Percentiles rank a stretch among this genome's conserved stretches.
Conservation (phyloP, 768 basidiomycete genomes). For the Auricularia sp. region DNA sequence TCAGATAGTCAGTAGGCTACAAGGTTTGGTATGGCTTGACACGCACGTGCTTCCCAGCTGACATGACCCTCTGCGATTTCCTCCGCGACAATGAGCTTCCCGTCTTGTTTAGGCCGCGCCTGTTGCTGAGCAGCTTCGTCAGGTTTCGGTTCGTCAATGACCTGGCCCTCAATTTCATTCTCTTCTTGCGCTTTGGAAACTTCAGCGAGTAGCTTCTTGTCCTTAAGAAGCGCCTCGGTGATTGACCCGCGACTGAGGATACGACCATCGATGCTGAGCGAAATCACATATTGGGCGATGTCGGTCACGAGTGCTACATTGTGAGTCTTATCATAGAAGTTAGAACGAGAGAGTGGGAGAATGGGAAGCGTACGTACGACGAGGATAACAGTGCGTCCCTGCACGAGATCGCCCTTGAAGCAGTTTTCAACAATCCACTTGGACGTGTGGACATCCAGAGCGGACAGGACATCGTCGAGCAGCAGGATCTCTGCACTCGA, state of each 20-base stretch:
- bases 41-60: constrained; percentile 34
- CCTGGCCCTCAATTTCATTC: constrained; percentile 10
- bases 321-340: constrained; percentile 29
- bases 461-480: constrained; percentile 60
- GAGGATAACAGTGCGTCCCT: constrained; percentile 34
- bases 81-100: constrained; percentile 56
- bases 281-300: constrained; percentile 48
- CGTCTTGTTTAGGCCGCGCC: constrained; percentile 20
- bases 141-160: constrained; percentile 15
- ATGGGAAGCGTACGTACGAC: constrained; percentile 16
- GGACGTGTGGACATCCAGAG: constrained; percentile 48
- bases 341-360: not conserved
- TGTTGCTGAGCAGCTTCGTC: constrained; percentile 13
- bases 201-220: constrained; percentile 22
- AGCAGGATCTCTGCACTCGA: constrained; percentile 52
- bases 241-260: constrained; percentile 40
- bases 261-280: constrained; percentile 44
- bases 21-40: too few relatives aligned
- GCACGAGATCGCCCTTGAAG: constrained; percentile 31
- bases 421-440: constrained; percentile 42
- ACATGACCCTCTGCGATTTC: constrained; percentile 54
- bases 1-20: too few relatives aligned
- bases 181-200: constrained; percentile 20
- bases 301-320: constrained; percentile 44
- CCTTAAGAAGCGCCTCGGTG: constrained; percentile 35